Conservation (phyloP, 2,329 filamentous ascomycete genomes). For the Monilinia fructigena region DNA sequence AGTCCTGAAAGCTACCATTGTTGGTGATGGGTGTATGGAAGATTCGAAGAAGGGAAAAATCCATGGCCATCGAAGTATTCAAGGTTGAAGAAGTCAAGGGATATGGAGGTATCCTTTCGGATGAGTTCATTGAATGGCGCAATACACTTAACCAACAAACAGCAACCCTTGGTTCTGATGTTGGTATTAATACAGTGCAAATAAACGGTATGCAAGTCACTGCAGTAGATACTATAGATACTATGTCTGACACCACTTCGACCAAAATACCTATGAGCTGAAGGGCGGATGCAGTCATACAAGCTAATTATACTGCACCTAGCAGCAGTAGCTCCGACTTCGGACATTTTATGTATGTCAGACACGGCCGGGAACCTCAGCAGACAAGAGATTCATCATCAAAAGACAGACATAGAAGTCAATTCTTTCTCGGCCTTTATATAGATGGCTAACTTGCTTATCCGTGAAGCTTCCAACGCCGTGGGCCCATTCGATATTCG, state of each 20-base stretch:
- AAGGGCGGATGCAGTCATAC: not conserved
- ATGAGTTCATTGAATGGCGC: slow-evolving; percentile 75
- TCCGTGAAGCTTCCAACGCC: not conserved
- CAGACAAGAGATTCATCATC: not conserved
- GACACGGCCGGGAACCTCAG: not conserved
- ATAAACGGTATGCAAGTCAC: not conserved
- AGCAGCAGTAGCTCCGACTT: slow-evolving; percentile 13
- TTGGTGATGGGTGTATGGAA: slow-evolving; percentile 73
- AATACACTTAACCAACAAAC: slow-evolving; percentile 32
- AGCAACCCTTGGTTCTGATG: not conserved
- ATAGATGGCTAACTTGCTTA: not conserved
- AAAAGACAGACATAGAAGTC: not conserved
- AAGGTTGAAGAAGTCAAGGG: slow-evolving; percentile 68
- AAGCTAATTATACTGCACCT: not conserved
- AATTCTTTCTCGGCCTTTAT: too few species aligned
- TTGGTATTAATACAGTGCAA: not conserved
- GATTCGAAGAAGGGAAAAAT: slow-evolving; percentile 65
- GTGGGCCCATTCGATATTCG: not conserved
- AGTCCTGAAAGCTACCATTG: slow-evolving; percentile 64
- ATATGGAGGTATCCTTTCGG: slow-evolving; percentile 72
- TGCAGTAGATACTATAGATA: not conserved
- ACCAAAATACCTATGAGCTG: not conserved
- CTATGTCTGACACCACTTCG: not conserved
- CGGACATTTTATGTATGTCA: not conserved
- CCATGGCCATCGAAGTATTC: slow-evolving; percentile 68